Conservation (phyloP, 495 filamentous ascomycete species). For the Xylaria curta region DNA sequence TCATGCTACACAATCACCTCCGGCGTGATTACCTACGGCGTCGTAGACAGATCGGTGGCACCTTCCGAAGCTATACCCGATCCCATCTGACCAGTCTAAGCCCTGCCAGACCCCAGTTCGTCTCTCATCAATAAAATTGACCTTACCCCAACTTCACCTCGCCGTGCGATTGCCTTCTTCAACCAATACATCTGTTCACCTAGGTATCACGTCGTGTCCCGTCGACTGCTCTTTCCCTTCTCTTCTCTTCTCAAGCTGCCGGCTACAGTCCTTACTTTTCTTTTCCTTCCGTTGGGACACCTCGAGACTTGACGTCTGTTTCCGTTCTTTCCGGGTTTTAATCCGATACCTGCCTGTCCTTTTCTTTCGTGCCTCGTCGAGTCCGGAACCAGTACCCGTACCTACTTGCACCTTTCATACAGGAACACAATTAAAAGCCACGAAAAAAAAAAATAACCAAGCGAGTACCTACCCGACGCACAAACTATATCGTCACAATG, state of each 20-base stretch:
- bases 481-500: slow-evolving; percentile 23
- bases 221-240: slow-evolving; percentile 4
- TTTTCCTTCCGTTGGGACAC: slow-evolving; percentile 21
- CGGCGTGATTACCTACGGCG: background rate
- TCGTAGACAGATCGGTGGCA: background rate
- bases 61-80: background rate
- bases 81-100: background rate
- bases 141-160: slow-evolving; percentile 10
- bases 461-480: background rate
- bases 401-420: background rate
- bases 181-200: slow-evolving; percentile 5
- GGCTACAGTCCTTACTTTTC: slow-evolving; percentile 22
- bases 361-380: slow-evolving; percentile 4
- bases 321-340: slow-evolving; percentile 19
- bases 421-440: background rate
- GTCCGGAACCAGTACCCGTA: background rate
- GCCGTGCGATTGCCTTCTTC: background rate
- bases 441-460: background rate
- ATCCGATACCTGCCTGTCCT: slow-evolving; percentile 6
- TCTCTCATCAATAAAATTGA: slow-evolving; percentile 16
- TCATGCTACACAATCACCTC: slow-evolving; percentile 1
- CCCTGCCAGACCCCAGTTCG: background rate
- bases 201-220: slow-evolving; percentile 11
- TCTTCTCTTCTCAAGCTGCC: slow-evolving; percentile 29
- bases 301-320: slow-evolving; percentile 37